phyloP scores from a whole-genome alignment of 257 asterid species.

The Solanum pennellii region DNA sequence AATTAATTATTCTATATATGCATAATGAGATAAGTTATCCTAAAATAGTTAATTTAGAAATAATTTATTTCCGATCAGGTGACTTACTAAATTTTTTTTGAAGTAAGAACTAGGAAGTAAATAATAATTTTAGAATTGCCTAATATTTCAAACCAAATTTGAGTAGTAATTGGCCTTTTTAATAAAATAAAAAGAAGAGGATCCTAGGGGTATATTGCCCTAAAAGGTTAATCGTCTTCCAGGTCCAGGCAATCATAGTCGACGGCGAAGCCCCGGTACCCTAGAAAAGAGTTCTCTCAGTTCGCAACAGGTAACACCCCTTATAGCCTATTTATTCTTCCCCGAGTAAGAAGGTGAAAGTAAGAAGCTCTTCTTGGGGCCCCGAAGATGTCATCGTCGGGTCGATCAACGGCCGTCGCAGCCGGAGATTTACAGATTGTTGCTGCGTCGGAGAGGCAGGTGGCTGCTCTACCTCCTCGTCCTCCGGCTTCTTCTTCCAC shows the following conservation, averaged over 20 bases:
- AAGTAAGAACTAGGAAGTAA: no score
- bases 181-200: background rate
- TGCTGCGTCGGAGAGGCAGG: slow-evolving; percentile 30
- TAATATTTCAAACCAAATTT: no score
- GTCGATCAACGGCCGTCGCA: slow-evolving; percentile 32
- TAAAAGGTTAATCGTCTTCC: background rate
- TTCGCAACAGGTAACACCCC: background rate
- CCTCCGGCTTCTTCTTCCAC: slow-evolving; percentile 34
- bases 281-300: background rate
- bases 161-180: background rate
- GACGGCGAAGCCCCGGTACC: background rate
- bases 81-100: no score
- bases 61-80: no score
- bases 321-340: background rate
- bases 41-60: no score
- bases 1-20: no score
- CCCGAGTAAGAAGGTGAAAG: background rate
- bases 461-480: slow-evolving; percentile 40
- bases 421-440: slow-evolving; percentile 66
- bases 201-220: background rate
- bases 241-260: background rate
- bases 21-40: no score
- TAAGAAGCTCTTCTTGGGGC: background rate
- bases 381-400: slow-evolving; percentile 31
- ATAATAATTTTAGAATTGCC: no score